Percentiles rank a stretch among this genome's conserved stretches.
These are phyloP conservation scores for Capsicum baccatum DNA, from an alignment of 257 asterid species.

Conservation along the genomic window DNA sequence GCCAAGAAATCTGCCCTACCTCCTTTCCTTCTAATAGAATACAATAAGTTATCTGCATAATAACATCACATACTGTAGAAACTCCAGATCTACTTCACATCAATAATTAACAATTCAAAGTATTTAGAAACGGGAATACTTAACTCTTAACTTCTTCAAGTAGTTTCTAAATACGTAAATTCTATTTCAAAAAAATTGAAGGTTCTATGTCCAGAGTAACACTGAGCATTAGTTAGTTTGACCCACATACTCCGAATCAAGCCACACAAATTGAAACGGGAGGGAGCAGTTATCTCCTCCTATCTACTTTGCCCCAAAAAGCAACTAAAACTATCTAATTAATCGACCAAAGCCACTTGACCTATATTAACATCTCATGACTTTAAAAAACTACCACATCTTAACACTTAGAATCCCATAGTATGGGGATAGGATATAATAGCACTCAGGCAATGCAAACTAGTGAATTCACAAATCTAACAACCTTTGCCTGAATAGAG, in stretches of 20 bases:
- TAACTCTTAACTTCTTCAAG: neutral
- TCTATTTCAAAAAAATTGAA: too few relatives aligned
- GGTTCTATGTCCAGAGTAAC: too few relatives aligned
- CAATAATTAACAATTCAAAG: neutral
- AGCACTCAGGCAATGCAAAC: neutral
- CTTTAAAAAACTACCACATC: neutral
- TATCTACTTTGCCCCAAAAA: neutral
- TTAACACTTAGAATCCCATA: neutral
- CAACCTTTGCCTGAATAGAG: neutral
- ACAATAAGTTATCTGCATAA: neutral
- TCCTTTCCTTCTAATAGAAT: neutral
- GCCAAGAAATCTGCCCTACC: neutral
- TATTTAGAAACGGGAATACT: too few relatives aligned
- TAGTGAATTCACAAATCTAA: neutral
- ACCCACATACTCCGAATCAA: neutral
- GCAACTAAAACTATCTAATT: neutral
- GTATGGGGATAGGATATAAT: neutral
- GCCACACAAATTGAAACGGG: neutral
- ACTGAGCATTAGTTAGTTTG: neutral
- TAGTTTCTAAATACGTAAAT: too few relatives aligned
- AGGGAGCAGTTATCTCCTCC: neutral
- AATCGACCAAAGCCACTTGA: neutral
- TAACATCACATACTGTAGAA: neutral
- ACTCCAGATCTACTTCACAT: neutral
- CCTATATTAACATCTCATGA: neutral